These are phyloP conservation scores for Rhizopogon salebrosus DNA, from an alignment of 768 basidiomycete species.

Conservation along the genomic window DNA sequence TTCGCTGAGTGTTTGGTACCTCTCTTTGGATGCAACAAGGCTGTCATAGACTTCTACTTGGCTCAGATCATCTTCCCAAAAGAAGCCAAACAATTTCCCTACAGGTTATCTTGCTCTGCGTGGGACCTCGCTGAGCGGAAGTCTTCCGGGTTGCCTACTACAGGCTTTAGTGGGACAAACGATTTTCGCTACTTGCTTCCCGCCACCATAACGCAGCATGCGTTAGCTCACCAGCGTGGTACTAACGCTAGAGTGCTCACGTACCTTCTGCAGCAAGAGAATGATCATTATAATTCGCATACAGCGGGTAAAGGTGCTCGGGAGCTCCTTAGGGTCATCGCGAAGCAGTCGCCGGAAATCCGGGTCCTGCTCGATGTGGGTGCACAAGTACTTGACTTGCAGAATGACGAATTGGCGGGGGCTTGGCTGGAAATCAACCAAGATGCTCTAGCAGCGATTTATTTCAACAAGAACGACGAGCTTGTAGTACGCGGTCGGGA, in stretches of 20 bases:
- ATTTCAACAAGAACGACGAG: slow-evolving; percentile 33
- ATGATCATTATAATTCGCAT: slow-evolving; percentile 27
- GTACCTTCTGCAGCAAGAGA: slow-evolving; percentile 27
- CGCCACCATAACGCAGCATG: slow-evolving; percentile 14
- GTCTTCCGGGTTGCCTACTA: slow-evolving; percentile 24
- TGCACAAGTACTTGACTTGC: slow-evolving; percentile 48
- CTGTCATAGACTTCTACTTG: slow-evolving; percentile 43
- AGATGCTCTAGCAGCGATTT: slow-evolving; percentile 37
- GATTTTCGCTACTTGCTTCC: slow-evolving; percentile 33
- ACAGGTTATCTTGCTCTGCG: slow-evolving; percentile 42
- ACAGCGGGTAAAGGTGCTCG: slow-evolving; percentile 10
- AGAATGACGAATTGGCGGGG: slow-evolving; percentile 33
- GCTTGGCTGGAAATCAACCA: slow-evolving; percentile 10
- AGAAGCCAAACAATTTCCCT: slow-evolving; percentile 42
- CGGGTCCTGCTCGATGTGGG: slow-evolving; percentile 49
- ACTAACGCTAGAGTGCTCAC: slow-evolving; percentile 39
- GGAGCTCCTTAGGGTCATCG: slow-evolving; percentile 27
- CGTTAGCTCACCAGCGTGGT: slow-evolving; percentile 31
- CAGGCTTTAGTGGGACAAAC: slow-evolving; percentile 56
- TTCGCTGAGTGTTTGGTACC: slow-evolving; percentile 22
- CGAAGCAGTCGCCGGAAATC: slow-evolving; percentile 28
- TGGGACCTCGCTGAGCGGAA: slow-evolving; percentile 49
- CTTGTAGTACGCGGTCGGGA: slow-evolving; percentile 31
- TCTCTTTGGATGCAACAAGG: slow-evolving; percentile 32
- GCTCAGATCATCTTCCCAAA: slow-evolving; percentile 43